Base-by-base conservation (phyloP, 306 rosid genomes). In the Dalbergia cultrata region DNA sequence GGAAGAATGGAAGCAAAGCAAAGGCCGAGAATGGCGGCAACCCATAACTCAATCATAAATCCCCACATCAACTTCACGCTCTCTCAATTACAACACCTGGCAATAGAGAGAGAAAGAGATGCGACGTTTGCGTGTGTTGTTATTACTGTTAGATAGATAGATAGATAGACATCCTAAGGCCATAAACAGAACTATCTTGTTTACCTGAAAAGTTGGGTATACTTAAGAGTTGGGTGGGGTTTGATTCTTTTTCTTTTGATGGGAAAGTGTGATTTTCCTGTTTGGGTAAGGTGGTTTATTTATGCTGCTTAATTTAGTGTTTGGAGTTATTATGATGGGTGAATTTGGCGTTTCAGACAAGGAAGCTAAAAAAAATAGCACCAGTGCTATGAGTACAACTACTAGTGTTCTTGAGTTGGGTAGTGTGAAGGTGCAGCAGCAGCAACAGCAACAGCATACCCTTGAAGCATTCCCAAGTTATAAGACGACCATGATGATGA, bases 1-100 rank as follows among this genome's bases (percentile, higher is more conserved):
- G 94, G 94, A 89, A 89, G 91, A 81, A 93, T 88, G 97, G 97
- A 88, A 77, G 96, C 97, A 91, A 84, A 85, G 74, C 90, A 89
- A 83, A 89, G 93, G 88, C 73, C 85, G 72, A 85, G 86, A 86
- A 82, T 88, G 89, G 92, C 96, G 96, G 96, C 92, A 89, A 89
- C 89, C 92, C 94, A 84, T 84, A 64, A 75, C 81, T 75, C 85
- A 75, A 61, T 82, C 76, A 76, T 81, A 76, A 81, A 82, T 80
- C 82, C 85, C 75, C 84, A 66, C 85, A 14, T 72, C 86, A 67
- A 57, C 82, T 83, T 59, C 83, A 37, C 79, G 13, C 64, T 75
- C 54, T 50, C 74, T 70, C 74, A 54, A 39, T 73, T 56, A 57
- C 83, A 71, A 76, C 82, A 80, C 80, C 82, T 71, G 56, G 44